Percentiles rank a stretch among this genome's conserved stretches.
Conservation (phyloP, 768 basidiomycete species). For the Boletus patriciae region DNA sequence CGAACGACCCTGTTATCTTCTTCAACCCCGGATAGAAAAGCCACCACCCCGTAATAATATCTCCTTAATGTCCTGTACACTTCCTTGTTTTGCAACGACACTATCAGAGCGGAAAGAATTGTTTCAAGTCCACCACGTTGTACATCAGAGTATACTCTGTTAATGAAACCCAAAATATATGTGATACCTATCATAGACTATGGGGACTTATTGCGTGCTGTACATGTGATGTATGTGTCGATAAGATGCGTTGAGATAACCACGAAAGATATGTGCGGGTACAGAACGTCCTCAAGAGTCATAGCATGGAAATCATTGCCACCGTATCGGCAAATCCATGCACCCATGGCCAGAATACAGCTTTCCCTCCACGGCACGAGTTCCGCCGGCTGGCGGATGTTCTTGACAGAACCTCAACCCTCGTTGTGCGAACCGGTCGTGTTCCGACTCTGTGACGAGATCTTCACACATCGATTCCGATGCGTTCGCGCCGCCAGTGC, state of each 20-base stretch:
- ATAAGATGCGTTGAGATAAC: slow-evolving; percentile 25
- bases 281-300: not conserved
- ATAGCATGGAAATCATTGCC: slow-evolving; percentile 18
- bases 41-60: slow-evolving; percentile 9
- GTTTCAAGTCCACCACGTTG: not conserved
- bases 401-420: slow-evolving; percentile 17
- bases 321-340: slow-evolving; percentile 21
- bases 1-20: slow-evolving; percentile 13
- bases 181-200: slow-evolving; percentile 21
- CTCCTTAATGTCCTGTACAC: slow-evolving; percentile 7
- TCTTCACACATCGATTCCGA: slow-evolving; percentile 23
- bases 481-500: slow-evolving; percentile 1
- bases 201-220: slow-evolving; percentile 17
- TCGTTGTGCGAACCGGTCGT: slow-evolving; percentile 19
- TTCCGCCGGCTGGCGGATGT: slow-evolving; percentile 11
- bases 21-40: slow-evolving; percentile 5
- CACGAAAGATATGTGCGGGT: not conserved
- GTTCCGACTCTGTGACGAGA: slow-evolving; percentile 9
- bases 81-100: slow-evolving; percentile 8
- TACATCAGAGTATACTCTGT: not conserved
- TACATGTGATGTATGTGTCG: slow-evolving; percentile 29
- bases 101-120: not conserved
- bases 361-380: slow-evolving; percentile 18
- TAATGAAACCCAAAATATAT: slow-evolving; percentile 19
- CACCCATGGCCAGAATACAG: slow-evolving; percentile 19